A percentile compares a stretch with the other conserved stretches of the same genome.
Evolutionary conservation across 1,284 basidiomycete species (phyloP).

Genomic region (Cronartium quercuum): DNA sequence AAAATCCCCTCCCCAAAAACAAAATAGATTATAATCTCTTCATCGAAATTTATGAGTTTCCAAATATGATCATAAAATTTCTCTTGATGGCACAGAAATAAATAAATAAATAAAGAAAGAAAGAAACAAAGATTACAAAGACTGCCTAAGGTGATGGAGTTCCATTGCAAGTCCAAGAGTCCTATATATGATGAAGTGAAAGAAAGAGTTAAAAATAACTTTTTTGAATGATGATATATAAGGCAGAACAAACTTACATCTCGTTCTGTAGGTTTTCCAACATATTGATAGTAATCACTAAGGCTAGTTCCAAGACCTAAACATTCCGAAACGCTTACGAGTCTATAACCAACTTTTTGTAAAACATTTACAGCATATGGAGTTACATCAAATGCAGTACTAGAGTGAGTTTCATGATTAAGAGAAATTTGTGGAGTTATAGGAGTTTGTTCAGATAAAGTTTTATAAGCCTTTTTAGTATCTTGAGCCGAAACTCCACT

Average conservation of each 20-base stretch:
- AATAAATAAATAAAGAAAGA: too few species aligned
- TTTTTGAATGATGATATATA: background rate
- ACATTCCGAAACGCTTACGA: constrained; percentile 28
- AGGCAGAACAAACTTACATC: constrained; percentile 13
- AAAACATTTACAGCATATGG: constrained; percentile 11
- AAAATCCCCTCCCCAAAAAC: too few species aligned
- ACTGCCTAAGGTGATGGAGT: background rate
- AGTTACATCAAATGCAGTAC: constrained; percentile 12
- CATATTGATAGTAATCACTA: constrained; percentile 18
- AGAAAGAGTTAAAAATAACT: background rate
- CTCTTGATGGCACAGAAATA: too few species aligned
- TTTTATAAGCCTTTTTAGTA: background rate
- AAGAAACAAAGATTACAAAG: too few species aligned
- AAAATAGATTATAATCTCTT: too few species aligned
- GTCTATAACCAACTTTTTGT: constrained; percentile 22
- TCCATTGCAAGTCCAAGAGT: constrained; percentile 27
- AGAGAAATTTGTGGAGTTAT: constrained; percentile 13
- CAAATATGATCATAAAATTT: too few species aligned
- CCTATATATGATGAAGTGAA: background rate
- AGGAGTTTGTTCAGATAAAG: constrained; percentile 9
- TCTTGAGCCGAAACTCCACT: constrained; percentile 1
- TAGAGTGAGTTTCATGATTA: constrained; percentile 20
- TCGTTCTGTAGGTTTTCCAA: constrained; percentile 22
- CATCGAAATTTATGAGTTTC: too few species aligned
- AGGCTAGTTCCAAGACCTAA: constrained; percentile 5